Conservation (phyloP, 139 green algal species). For the Zygnema cylindricum region DNA sequence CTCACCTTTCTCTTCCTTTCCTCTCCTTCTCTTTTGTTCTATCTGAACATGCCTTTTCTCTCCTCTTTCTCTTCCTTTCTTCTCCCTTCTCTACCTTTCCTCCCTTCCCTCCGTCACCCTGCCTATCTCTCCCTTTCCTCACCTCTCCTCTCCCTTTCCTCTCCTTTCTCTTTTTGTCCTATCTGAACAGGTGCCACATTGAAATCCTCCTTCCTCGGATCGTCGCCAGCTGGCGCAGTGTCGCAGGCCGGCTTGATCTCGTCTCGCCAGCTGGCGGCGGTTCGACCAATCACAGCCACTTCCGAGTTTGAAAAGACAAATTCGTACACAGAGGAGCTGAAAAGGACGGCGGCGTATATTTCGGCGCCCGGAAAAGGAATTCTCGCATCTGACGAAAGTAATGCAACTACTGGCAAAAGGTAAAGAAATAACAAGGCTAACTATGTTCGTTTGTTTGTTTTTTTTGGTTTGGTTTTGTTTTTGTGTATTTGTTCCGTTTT, state of each 20-base stretch:
- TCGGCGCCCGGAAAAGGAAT: slow-evolving; percentile 74
- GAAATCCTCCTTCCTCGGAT: neutral
- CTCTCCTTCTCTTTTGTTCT: neutral
- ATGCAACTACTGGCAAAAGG: slow-evolving; percentile 77
- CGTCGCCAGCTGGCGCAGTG: neutral
- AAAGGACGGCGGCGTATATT: slow-evolving; percentile 67
- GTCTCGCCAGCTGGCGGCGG: neutral
- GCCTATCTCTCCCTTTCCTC: neutral
- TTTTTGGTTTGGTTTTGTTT: no score
- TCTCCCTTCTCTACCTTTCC: neutral
- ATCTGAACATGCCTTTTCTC: neutral
- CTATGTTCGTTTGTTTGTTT: no score
- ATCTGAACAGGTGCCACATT: neutral
- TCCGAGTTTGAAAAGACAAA: slow-evolving; percentile 56
- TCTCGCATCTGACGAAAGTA: slow-evolving; percentile 76
- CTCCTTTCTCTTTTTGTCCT: neutral
- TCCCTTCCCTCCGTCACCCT: neutral
- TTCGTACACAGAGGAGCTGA: slow-evolving; percentile 71
- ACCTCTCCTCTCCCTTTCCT: neutral
- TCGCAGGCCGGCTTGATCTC: neutral
- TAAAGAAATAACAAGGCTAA: no score
- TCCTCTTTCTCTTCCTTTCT: neutral
- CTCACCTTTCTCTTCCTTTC: neutral
- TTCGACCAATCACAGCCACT: slow-evolving; percentile 10
- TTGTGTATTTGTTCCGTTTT: no score